phyloP scores from a whole-genome alignment of 257 asterid genomes.

The Solanum dulcamara region DNA sequence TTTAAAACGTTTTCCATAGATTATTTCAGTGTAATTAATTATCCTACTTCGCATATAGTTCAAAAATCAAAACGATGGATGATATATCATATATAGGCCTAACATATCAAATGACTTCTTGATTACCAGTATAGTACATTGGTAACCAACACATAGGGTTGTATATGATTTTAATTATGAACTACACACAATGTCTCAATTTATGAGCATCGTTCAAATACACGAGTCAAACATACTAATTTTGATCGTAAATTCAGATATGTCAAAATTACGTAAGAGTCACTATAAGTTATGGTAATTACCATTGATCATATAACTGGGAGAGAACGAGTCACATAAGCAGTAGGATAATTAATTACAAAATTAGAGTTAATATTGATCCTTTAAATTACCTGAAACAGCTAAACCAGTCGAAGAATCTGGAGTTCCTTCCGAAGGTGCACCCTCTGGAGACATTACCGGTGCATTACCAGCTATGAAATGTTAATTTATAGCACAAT shows the following conservation, averaged over 20 bases:
- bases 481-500: background rate
- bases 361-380: background rate
- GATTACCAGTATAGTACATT: background rate
- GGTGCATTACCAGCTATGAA: conserved; percentile 45
- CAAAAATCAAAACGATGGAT: no score
- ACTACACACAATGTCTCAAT: background rate
- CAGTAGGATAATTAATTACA: background rate
- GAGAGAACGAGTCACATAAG: background rate
- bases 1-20: no score
- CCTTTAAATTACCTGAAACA: conserved; percentile 24
- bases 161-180: background rate
- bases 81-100: no score
- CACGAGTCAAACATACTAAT: background rate
- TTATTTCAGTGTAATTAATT: no score
- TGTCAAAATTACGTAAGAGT: background rate
- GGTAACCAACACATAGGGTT: no score
- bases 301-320: background rate
- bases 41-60: no score
- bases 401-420: conserved; percentile 24
- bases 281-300: no score
- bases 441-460: conserved; percentile 54
- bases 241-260: background rate
- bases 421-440: conserved; percentile 21
- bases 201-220: background rate
- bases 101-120: background rate